Evolutionary conservation across 495 filamentous ascomycete genomes (phyloP).

Genomic region (Barbatosphaeria neglecta): DNA sequence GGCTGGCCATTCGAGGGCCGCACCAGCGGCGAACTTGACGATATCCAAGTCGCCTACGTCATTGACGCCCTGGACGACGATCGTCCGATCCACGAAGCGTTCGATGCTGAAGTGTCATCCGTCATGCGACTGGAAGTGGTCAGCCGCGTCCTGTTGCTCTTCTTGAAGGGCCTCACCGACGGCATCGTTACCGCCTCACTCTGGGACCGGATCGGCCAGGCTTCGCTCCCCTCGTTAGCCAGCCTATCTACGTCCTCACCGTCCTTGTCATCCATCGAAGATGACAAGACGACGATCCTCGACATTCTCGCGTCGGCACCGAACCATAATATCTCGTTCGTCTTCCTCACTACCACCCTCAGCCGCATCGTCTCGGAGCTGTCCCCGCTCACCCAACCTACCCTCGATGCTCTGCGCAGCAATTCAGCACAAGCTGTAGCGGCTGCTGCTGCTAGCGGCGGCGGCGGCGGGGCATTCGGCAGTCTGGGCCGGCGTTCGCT

Average conservation of each 20-base stretch:
- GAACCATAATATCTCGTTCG: slow-evolving; percentile 72
- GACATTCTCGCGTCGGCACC: slow-evolving; percentile 62
- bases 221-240: slow-evolving; percentile 29
- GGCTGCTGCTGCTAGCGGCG: not conserved
- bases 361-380: slow-evolving; percentile 34
- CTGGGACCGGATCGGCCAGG: slow-evolving; percentile 62
- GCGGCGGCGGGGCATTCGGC: slow-evolving; percentile 10
- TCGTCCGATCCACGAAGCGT: slow-evolving; percentile 39
- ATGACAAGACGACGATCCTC: slow-evolving; percentile 55
- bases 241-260: slow-evolving; percentile 13
- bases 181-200: slow-evolving; percentile 55
- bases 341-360: slow-evolving; percentile 74
- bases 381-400: slow-evolving; percentile 25
- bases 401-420: slow-evolving; percentile 13
- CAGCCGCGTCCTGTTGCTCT: slow-evolving; percentile 53
- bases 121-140: slow-evolving; percentile 60
- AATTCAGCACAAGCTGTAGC: too few species aligned
- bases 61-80: slow-evolving; percentile 63
- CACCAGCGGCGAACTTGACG: slow-evolving; percentile 22
- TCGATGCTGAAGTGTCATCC: slow-evolving; percentile 46
- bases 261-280: slow-evolving; percentile 46
- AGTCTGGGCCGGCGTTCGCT: slow-evolving; percentile 21
- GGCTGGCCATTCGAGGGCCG: slow-evolving; percentile 67
- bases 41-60: slow-evolving; percentile 25
- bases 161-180: slow-evolving; percentile 61